Base-by-base conservation (phyloP, 305 asterid genomes). In the Fraxinus velutina region DNA sequence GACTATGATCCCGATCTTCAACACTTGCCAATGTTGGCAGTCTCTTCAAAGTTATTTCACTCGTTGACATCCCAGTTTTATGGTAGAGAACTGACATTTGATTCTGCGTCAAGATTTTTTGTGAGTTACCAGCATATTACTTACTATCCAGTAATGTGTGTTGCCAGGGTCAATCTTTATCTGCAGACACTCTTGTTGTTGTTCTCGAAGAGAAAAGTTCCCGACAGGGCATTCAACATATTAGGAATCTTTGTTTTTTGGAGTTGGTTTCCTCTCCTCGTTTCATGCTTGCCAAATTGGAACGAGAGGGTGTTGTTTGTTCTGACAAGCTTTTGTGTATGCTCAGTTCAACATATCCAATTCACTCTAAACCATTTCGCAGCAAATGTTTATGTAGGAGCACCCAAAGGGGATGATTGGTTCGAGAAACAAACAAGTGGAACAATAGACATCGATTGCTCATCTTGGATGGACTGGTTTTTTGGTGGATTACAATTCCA, bases 381-480 rank as follows among this genome's bases (percentile, higher is more conserved):
- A 0, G 91, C 93, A 0, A 80, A 84, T 50, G 94, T 90, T 6
- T 93, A 93, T 47, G 86, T 92, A 3, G 97, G 97, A 10, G 83
- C 90, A 0, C 97, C 97, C 0, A 82, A 81, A 37, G 96, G 94
- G 77, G 88, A 93, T 17, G 92, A 92, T 27, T 93, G 97, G 97
- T 93, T 93, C 44, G 90, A 93, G 83, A 93, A 92, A 64, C 97
- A 93, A 85, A 92, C 96, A 0, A 73, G 85, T 15, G 97, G 97
- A 44, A 93, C 95, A 0, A 88, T 93, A 0, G 91, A 92, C 39
- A 93, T 93, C 71, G 17, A 90, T 0, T 93, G 97, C 60, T 82
- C 91, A 4, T 70, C 93, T 12, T 80, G 84, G 84, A 93, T 93
- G 97, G 97, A 93, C 80, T 93, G 97, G 97, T 93, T 93, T 83